These are phyloP conservation scores for Hyaloscypha hepaticicola DNA, from an alignment of 495 filamentous ascomycete species.

Conservation along the genomic window DNA sequence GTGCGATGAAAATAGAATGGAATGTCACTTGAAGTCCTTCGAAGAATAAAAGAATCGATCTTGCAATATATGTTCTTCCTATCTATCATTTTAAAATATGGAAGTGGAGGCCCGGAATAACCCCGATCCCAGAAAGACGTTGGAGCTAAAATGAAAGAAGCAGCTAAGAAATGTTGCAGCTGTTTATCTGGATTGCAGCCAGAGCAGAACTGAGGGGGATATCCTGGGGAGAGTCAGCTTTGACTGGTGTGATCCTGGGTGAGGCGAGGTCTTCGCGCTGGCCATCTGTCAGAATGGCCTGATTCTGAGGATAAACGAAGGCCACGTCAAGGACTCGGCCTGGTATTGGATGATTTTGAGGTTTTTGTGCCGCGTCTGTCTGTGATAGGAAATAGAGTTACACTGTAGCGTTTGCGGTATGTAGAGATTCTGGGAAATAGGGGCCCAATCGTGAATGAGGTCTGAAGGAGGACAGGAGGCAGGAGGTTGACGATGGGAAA, in stretches of 20 bases:
- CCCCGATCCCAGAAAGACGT: conserved; percentile 9
- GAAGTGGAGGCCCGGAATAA: not conserved
- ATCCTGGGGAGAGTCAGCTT: conserved; percentile 8
- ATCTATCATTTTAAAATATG: not conserved
- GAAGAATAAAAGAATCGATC: not conserved
- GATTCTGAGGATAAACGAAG: conserved; percentile 13
- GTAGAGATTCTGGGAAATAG: not conserved
- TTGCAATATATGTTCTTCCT: not conserved
- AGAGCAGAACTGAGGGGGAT: not conserved
- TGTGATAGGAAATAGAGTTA: not conserved
- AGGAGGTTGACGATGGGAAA: not conserved
- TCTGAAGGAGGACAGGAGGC: not conserved
- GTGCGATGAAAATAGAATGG: not conserved
- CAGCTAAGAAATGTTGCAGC: not conserved
- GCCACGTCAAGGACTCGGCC: not conserved
- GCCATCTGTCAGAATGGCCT: conserved; percentile 14
- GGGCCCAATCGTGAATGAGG: not conserved
- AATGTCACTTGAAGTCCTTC: not conserved
- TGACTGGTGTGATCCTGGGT: conserved; percentile 1
- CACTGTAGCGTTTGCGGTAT: conserved; percentile 12
- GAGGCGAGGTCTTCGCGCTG: not conserved
- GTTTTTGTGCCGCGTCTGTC: not conserved
- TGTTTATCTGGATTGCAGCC: not conserved
- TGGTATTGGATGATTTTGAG: conserved; percentile 6
- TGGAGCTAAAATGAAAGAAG: not conserved